Evolutionary conservation across 139 green algal species (phyloP).

Genomic region (Zygnema cylindricum): DNA sequence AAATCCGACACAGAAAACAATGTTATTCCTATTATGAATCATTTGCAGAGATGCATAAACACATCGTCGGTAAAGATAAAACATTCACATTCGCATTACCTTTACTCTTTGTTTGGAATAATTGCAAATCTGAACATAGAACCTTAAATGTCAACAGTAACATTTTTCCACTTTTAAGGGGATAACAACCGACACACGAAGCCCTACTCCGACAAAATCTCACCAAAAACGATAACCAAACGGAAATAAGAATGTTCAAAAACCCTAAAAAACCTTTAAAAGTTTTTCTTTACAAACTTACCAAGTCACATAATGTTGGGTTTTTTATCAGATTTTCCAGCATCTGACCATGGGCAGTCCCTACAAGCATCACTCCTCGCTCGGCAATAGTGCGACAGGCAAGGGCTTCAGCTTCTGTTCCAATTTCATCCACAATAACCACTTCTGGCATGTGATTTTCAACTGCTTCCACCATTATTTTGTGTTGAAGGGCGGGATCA

Average conservation of each 20-base stretch:
- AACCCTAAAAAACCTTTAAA: no score
- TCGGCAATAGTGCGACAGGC: slow-evolving; percentile 97
- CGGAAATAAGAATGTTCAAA: no score
- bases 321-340: slow-evolving; percentile 99
- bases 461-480: slow-evolving; percentile 96
- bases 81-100: no score
- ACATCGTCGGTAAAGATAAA: no score
- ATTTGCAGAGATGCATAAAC: no score
- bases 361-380: slow-evolving; percentile 92
- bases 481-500: slow-evolving; percentile 76
- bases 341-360: slow-evolving; percentile 92
- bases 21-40: no score
- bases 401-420: slow-evolving; percentile 92
- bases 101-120: no score
- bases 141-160: no score
- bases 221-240: no score
- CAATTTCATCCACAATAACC: slow-evolving; percentile 96
- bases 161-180: no score
- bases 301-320: slow-evolving; percentile 79
- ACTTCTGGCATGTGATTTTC: slow-evolving; percentile 97
- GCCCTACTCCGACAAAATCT: background rate
- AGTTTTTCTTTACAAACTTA: slow-evolving; percentile 72
- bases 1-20: background rate
- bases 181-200: no score
- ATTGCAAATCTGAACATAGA: no score